Evolutionary conservation across 1,284 basidiomycete genomes (phyloP).

Genomic region (Melampsora abietis-canadensis): DNA sequence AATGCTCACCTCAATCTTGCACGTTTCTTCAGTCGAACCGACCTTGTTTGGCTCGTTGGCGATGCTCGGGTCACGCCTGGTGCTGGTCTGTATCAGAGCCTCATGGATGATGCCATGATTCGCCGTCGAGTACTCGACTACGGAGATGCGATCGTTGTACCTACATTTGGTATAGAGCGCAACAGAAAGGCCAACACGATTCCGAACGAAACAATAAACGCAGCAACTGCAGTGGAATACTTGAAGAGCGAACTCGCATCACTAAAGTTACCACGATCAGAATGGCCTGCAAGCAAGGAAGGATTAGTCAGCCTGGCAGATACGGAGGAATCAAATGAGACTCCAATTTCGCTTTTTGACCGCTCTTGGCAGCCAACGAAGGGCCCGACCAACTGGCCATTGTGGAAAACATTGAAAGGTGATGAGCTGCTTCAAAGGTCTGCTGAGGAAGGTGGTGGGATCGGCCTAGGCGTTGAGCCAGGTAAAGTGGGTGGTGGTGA

Average conservation of each 20-base stretch:
- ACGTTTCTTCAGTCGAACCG: constrained; percentile 51
- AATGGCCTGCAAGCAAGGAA: constrained; percentile 49
- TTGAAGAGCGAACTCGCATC: constrained; percentile 44
- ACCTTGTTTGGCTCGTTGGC: constrained; percentile 50
- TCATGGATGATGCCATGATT: constrained; percentile 43
- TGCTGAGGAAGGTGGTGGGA: constrained; percentile 45
- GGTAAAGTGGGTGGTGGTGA: constrained; percentile 45
- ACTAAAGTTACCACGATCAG: constrained; percentile 44
- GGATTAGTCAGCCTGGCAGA: constrained; percentile 47
- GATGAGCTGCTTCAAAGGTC: constrained; percentile 45
- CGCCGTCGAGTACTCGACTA: constrained; percentile 47
- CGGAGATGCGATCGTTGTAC: constrained; percentile 50
- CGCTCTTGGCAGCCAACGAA: constrained; percentile 49
- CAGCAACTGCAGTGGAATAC: constrained; percentile 31
- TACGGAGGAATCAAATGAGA: constrained; percentile 43
- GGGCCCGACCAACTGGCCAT: constrained; percentile 50
- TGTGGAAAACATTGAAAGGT: constrained; percentile 47
- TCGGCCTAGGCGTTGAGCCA: constrained; percentile 43
- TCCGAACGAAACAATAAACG: constrained; percentile 16
- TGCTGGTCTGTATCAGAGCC: constrained; percentile 44
- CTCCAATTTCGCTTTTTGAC: constrained; percentile 48
- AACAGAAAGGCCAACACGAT: not conserved
- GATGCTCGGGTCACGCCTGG: constrained; percentile 50
- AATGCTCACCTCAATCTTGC: constrained; percentile 52
- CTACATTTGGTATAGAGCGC: constrained; percentile 48